These are phyloP conservation scores for Pneumocystis murina DNA, from an alignment of 1,139 yeast genomes.

Conservation along the genomic window DNA sequence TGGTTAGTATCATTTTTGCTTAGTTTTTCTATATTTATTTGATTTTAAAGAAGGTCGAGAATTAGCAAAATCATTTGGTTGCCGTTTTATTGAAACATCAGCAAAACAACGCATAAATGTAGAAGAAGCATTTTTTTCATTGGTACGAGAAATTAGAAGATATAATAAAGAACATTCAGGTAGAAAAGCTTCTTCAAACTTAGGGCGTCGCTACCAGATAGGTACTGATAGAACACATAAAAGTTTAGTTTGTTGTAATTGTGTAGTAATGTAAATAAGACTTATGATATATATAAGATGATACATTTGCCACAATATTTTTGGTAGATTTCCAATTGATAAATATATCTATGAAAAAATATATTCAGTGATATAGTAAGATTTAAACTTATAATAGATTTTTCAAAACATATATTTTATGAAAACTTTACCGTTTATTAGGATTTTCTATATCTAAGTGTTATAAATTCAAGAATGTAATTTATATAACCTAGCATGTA, in stretches of 20 bases:
- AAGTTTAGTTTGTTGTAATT: neutral
- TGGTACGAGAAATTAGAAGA: constrained; percentile 50
- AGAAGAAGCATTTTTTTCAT: constrained; percentile 73
- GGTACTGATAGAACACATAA: neutral
- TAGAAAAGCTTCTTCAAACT: constrained; percentile 17
- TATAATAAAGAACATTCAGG: constrained; percentile 23
- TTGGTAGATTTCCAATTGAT: neutral
- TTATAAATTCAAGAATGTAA: neutral
- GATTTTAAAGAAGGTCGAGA: constrained; percentile 68
- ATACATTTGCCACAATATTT: neutral
- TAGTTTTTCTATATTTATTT: constrained; percentile 28
- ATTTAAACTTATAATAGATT: neutral
- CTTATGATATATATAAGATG: neutral
- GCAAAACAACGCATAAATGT: constrained; percentile 91
- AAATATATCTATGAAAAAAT: neutral
- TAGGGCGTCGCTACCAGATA: constrained; percentile 16
- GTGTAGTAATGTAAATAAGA: neutral
- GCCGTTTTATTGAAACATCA: constrained; percentile 80
- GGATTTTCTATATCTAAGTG: neutral
- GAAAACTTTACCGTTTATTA: no score
- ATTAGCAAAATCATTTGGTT: constrained; percentile 51
- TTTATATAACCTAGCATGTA: neutral
- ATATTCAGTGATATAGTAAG: neutral
- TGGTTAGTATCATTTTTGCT: constrained; percentile 30
- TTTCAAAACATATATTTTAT: neutral